Evolutionary conservation across 192 early-diverging fungal species (phyloP), one percentile per base, ranked within the genome.

Genomic region (Backusella luteola): DNA sequence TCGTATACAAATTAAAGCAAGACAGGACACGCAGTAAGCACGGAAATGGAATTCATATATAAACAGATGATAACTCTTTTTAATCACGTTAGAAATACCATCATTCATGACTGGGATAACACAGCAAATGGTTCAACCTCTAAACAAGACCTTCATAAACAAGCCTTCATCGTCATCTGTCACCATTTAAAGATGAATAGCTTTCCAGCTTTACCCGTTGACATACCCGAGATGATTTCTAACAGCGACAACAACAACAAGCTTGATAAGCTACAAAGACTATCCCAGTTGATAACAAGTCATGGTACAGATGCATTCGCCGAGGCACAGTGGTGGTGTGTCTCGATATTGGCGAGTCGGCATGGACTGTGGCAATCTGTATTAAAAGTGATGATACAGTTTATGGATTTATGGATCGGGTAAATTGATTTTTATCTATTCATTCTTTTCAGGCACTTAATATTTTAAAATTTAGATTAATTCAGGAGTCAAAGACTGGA

Each of bases 331-430:
- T n/a, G 17, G 17, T 59, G 52, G 34, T 73, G 73, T 23, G 17
- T 73, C 21, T 56, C 34, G 1, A 53, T 38, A 1, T 21, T 73
- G 14, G 7, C 12, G 17, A 56, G 36, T 39, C 34, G 36, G 7
- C 32, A 36, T 36, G 52, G 49, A 11, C 26, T 35, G 1, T 73
- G 73, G 73, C 41, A 59, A 39, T 73, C 73, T 17, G 53, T 73
- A 29, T 23, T 73, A 73, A 73, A 73, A 36, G 53, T 39, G 11
- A 73, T 73, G 15, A 21, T 66, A 12, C 73, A 73, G 53, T 73
- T 73, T 41, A 56, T 34, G 32, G 73, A 73, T 73, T 21, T 73
- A 11, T 73, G 72, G 72, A 73, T 59, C 52, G 34, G 49, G 72
- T 73, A 73, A 72, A 19, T 49, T 52, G n/a, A 23, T 35, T 35